Base-by-base conservation (phyloP, 805 yeast genomes). In the Wickerhamiella shivajii region DNA sequence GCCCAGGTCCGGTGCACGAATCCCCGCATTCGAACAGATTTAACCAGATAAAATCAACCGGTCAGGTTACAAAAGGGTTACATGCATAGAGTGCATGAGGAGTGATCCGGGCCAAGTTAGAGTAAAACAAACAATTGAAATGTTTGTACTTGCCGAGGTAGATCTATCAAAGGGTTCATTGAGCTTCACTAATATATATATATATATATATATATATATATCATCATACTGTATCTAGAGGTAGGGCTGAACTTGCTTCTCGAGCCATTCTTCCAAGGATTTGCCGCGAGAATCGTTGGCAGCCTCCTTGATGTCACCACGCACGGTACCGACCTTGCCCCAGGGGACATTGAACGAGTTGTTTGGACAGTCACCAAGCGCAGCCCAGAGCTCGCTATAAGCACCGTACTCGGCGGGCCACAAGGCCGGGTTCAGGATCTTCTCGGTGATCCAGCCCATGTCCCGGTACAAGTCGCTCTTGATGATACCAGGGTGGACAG, bases 1-100 rank as follows among this genome's bases (percentile, higher is more conserved):
- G 98, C 97, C 98, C 97, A 90, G 6, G 90, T 77, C 22, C 53
- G 52, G 50, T 77, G 85, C 21, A 14, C 14, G 16, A 13, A 15
- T n/a, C 32, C 28, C 34, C 58, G 44, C 31, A 57, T 25, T n/a
- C n/a, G n/a, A n/a, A n/a, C n/a, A n/a, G n/a, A n/a, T n/a, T n/a
- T n/a, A n/a, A n/a, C n/a, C n/a, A n/a, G n/a, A n/a, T n/a, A n/a
- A n/a, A n/a, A n/a, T n/a, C n/a, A n/a, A n/a, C n/a, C n/a, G n/a
- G n/a, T n/a, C n/a, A n/a, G n/a, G n/a, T n/a, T n/a, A n/a, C n/a
- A n/a, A n/a, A n/a, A n/a, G n/a, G n/a, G n/a, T n/a, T n/a, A n/a
- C n/a, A n/a, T n/a, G n/a, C n/a, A n/a, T n/a, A n/a, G n/a, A n/a
- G n/a, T n/a, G n/a, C n/a, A n/a, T n/a, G n/a, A n/a, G n/a, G n/a